Base-by-base conservation (phyloP, 1,284 basidiomycete genomes). In the Polyporus tsugae region DNA sequence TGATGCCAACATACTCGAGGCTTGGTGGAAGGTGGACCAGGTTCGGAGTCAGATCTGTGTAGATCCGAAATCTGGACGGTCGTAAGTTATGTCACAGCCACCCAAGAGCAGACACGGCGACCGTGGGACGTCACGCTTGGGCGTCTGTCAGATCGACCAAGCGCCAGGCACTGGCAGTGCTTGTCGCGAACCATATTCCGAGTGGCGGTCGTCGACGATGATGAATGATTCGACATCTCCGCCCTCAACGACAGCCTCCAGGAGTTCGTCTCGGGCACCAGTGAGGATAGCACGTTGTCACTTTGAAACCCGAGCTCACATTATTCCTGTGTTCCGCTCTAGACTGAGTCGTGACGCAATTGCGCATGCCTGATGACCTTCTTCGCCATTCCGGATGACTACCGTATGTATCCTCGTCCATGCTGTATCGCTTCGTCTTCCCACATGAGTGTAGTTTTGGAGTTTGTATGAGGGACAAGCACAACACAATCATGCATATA, bases 21-120 rank as follows among this genome's bases (percentile, higher is more conserved):
- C 52, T 53, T 10, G 49, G 49, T 4, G 25, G 49, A 29, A 46
- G n/a, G 19, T 46, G 44, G 22, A 52, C 33, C 29, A 35, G 52
- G 29, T 22, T 52, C 46, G 46, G 46, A 25, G 5, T 52, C 46
- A 52, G 33, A 33, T 55, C 29, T 55, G 13, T 11, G 15, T 10
- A 19, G 29, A 55, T 55, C 52, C 52, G 52, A 33, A 19, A 55
- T 55, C 52, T 55, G 25, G 52, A 55, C 35, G 29, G 52, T 17
- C 29, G 52, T 55, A 55, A 29, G n/a, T n/a, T 19, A 35, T 35
- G 52, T 55, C 33, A 55, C 52, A 55, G 29, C 4, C 17, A 13
- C 15, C 52, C 33, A 55, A 55, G 35, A 55, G 33, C 29, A 29
- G 52, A 55, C 33, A 35, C 29, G 52, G 29, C 52, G 4, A 25